Base-by-base conservation (phyloP, 164 flowering plant species). In the Platanus orientalis region DNA sequence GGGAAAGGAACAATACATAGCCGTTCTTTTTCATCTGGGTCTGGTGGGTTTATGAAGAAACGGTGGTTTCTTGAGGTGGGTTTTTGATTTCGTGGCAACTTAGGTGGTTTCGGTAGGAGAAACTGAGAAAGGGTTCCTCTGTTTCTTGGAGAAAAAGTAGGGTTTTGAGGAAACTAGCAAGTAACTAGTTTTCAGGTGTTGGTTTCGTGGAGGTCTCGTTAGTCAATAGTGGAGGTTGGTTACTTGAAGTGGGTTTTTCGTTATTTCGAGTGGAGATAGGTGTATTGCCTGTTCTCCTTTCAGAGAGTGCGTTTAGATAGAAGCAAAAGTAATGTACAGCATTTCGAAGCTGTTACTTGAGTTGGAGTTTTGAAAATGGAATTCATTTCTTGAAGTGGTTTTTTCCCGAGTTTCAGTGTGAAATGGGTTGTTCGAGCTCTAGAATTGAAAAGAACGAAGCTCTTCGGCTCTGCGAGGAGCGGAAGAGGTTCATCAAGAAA, bases 401-500 rank as follows among this genome's bases (percentile, higher is more conserved):
- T 66, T 52, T 12, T 26, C 45, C 10, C 34, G 26, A 57, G n/a
- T 66, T 48, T 44, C 11, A 49, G 44, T 7, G 54, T 28, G 62
- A 71, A 69, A 86, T 93, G 97, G 98, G 98, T 19, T 60, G 69
- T 64, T 19, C 83, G 9, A 81, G 67, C 77, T 91, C 97, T 10
- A 91, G 84, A 73, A 1, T 58, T 11, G 89, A 89, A 24, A 89
- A 72, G 57, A 77, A 78, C 55, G 87, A 76, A 57, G 90, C 92
- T 28, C 56, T 94, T 65, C 77, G 79, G 12, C 83, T 94, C 1
- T 94, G 99, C 61, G 89, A 72, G 60, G 88, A 79, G 39, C 70
- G 97, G 55, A 86, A 75, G 76, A 78, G 76, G 54, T 85, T 88
- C 72, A 84, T 89, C 53, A 88, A 85, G 64, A 83, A 88, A 80